A percentile compares a stretch with the other conserved stretches of the same genome.
These are phyloP conservation scores for Gossypium sturtianum DNA, from an alignment of 345 rosid species.

Conservation along the genomic window DNA sequence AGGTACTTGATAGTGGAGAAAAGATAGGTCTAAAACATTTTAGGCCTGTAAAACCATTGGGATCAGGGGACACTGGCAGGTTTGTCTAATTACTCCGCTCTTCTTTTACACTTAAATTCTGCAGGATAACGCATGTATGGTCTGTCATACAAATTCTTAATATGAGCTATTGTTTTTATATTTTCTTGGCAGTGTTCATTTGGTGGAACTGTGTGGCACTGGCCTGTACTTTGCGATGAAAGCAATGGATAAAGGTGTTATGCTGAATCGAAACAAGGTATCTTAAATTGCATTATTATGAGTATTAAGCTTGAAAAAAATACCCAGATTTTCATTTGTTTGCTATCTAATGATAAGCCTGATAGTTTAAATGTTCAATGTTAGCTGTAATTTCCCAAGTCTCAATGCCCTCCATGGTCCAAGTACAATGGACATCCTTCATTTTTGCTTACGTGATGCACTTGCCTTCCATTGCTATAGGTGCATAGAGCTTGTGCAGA, in stretches of 20 bases:
- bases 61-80: constrained; percentile 99
- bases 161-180: background rate
- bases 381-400: background rate
- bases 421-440: background rate
- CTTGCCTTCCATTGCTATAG: constrained; percentile 28
- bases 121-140: background rate
- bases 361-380: background rate
- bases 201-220: constrained; percentile 83
- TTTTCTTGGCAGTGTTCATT: constrained; percentile 59
- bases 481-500: constrained; percentile 98
- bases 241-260: constrained; percentile 87
- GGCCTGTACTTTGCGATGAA: constrained; percentile 78
- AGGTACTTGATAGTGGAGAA: constrained; percentile 66
- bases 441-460: background rate
- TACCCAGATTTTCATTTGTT: background rate
- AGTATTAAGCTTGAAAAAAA: background rate
- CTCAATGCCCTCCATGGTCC: background rate
- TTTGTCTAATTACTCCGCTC: constrained; percentile 18
- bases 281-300: background rate
- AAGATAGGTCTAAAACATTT: constrained; percentile 74
- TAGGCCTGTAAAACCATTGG: constrained; percentile 81
- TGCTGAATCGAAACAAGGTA: constrained; percentile 97
- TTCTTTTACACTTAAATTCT: background rate
- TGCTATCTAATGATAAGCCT: background rate
- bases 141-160: background rate